Base-by-base conservation (phyloP, 108 stramenopile species). In the Schizochytrium sp. region DNA sequence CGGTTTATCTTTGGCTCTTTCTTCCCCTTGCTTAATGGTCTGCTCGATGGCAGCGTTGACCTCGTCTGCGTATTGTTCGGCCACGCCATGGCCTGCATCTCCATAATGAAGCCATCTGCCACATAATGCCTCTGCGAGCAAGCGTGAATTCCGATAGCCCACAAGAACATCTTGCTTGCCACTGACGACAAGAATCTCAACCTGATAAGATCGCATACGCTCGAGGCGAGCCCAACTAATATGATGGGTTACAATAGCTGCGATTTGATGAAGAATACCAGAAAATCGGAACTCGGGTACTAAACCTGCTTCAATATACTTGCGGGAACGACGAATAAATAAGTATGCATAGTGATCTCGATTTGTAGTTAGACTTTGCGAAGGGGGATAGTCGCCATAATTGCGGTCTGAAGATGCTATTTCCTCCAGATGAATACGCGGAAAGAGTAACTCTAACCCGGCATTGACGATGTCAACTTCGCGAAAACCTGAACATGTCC, bases 71-170 rank as follows among this genome's bases (percentile, higher is more conserved):
- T 83, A 50, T 28, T 83, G 76, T 40, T 83, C 76, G n/a, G 47
- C n/a, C 50, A 83, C 76, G 47, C 76, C 76, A 42, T 83, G 76
- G 15, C 76, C 76, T 5, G 76, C 76, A 50, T 83, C 76, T 10
- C 15, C 47, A 83, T 55, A 83, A 28, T 83, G 76, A 47, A 83
- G 76, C 76, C 76, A 83, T 3, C 28, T 7, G 28, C 76, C 76
- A 53, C 76, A 83, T 15, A 83, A 53, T 12, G 76, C 76, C 53
- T 83, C 76, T 1, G 76, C 76, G 12, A 83, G 76, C 10, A 83
- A 17, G 47, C 76, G 76, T 55, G 76, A 46, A 83, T 83, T 83
- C 47, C 76, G 28, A 28, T 49, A 28, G 15, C 76, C 76, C 8
- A 83, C 76, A 55, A 83, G 19, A 55, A 55, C 55, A 28, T 83